A percentile compares a stretch with the other conserved stretches of the same genome.
Evolutionary conservation across 176 grass and related monocot species (phyloP).

Genomic region (Rhynchospora tenuis): DNA sequence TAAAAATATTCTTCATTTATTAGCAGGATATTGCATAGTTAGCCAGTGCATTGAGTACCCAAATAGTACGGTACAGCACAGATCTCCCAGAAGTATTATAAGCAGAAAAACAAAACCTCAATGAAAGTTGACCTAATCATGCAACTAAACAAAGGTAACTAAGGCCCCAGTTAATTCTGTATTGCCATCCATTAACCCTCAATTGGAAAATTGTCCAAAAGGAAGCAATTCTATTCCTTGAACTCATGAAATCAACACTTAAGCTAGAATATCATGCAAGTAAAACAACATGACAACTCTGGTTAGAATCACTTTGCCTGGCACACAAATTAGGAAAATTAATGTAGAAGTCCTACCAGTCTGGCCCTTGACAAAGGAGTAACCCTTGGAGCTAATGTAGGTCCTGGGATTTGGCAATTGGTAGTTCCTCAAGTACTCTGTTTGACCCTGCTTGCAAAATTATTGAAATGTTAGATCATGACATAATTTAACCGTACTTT

Average conservation of each 20-base stretch:
- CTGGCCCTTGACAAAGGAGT: slow-evolving; percentile 70
- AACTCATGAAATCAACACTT: background rate
- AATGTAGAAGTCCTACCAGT: slow-evolving; percentile 38
- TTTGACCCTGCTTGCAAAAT: slow-evolving; percentile 44
- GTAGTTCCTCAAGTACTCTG: slow-evolving; percentile 86
- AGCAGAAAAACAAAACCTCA: background rate
- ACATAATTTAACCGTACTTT: background rate
- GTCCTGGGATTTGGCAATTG: slow-evolving; percentile 75
- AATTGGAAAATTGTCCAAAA: background rate
- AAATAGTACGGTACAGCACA: background rate
- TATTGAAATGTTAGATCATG: background rate
- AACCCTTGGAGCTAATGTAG: slow-evolving; percentile 73
- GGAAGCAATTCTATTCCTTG: background rate
- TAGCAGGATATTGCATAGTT: background rate
- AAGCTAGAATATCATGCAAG: background rate
- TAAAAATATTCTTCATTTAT: background rate
- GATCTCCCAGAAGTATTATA: background rate
- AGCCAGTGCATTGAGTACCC: background rate
- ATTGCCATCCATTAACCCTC: background rate
- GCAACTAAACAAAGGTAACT: background rate
- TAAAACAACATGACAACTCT: background rate
- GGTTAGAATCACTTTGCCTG: background rate
- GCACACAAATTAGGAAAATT: background rate
- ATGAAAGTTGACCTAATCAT: background rate
- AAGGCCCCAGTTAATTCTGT: background rate